Conservation (phyloP, 164 flowering plant genomes). For the Magnolia changhungtana region DNA sequence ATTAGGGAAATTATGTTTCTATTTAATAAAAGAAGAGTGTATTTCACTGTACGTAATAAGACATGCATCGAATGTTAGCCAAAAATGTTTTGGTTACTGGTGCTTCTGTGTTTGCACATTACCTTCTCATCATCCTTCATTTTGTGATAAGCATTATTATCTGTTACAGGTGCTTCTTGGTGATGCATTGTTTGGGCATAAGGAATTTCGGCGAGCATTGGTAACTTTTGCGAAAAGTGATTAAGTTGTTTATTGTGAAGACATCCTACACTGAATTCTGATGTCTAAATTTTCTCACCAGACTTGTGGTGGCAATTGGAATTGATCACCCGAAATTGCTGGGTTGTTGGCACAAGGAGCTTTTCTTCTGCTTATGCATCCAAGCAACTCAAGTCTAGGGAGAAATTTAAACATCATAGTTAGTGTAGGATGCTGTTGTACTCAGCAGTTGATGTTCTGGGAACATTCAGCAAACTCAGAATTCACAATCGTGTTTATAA, state of each 20-base stretch:
- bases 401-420: not conserved
- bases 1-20: too few relatives aligned
- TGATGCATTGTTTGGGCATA: slow-evolving; percentile 74
- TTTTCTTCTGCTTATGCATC: not conserved
- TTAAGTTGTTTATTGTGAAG: not conserved
- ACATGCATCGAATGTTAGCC: too few relatives aligned
- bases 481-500: not conserved
- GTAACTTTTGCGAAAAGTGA: slow-evolving; percentile 29
- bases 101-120: not conserved
- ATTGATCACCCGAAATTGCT: not conserved
- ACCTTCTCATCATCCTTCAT: not conserved
- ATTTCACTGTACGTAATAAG: too few relatives aligned
- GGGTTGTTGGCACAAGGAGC: not conserved
- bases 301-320: not conserved
- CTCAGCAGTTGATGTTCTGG: not conserved
- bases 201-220: slow-evolving; percentile 76
- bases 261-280: not conserved
- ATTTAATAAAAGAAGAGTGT: too few relatives aligned
- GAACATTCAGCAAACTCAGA: not conserved
- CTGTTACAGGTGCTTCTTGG: slow-evolving; percentile 70
- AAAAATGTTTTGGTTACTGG: not conserved
- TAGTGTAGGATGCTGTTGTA: not conserved
- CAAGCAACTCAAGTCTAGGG: not conserved
- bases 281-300: not conserved
- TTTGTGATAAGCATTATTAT: not conserved